These are phyloP conservation scores for Saccharomycodes ludwigii DNA, from an alignment of 805 yeast genomes.

Conservation along the genomic window DNA sequence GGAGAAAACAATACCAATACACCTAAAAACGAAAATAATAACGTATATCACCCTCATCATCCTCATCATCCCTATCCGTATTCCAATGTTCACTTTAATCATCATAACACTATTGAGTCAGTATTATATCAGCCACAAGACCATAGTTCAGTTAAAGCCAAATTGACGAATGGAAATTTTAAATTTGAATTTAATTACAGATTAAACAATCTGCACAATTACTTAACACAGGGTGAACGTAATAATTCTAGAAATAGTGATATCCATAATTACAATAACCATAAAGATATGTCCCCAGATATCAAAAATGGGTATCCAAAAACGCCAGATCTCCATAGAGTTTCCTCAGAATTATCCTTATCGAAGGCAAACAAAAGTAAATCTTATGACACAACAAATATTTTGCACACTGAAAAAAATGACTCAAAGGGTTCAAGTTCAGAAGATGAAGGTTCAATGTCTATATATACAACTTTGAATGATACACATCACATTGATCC, in stretches of 20 bases:
- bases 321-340: too few species aligned
- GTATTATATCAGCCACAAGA: too few species aligned
- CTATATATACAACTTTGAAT: slow-evolving; percentile 45
- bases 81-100: too few species aligned
- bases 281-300: too few species aligned
- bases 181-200: slow-evolving; percentile 23
- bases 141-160: slow-evolving; percentile 15
- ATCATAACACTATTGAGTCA: too few species aligned
- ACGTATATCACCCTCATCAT: too few species aligned
- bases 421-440: slow-evolving; percentile 9
- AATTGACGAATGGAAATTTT: slow-evolving; percentile 18
- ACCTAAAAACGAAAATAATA: too few species aligned
- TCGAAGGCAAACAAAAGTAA: neutral
- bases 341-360: neutral
- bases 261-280: neutral
- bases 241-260: slow-evolving; percentile 1
- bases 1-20: too few species aligned
- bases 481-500: slow-evolving; percentile 11
- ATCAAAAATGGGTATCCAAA: neutral
- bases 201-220: slow-evolving; percentile 6
- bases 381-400: slow-evolving; percentile 2
- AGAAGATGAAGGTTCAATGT: slow-evolving; percentile 62
- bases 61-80: too few species aligned
- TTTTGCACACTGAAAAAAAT: slow-evolving; percentile 10
- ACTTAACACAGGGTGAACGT: too few species aligned